Base-by-base conservation (phyloP, 1,284 basidiomycete genomes). In the Trametes pubescens region DNA sequence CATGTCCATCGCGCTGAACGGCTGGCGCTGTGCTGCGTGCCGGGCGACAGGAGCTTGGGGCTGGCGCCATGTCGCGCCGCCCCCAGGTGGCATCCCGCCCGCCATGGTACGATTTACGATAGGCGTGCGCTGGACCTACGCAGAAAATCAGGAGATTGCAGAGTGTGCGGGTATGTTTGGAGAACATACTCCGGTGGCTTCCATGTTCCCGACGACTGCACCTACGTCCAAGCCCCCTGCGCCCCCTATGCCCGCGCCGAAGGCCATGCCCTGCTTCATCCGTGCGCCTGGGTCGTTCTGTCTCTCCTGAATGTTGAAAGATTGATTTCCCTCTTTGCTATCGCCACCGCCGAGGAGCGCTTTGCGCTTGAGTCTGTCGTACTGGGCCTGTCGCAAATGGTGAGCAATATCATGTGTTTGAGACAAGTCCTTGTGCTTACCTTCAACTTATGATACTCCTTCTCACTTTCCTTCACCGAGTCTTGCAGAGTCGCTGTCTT, bases 401-500 rank as follows among this genome's bases (percentile, higher is more conserved):
- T 56, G 46, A 51, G 21, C 18, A 32, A 9, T 9, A 24, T n/a
- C 13, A 22, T 51, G 34, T 9, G 13, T 3, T 24, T 34, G n/a
- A 13, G n/a, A 32, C 3, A 22, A 1, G 1, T 22, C 10, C 7
- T 6, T 16, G 3, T 14, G 21, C 29, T 2, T 51, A 86, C 93
- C 81, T 94, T 94, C 56, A 95, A 84, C 73, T 93, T 94, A 63
- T 91, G 89, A 72, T 94, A 95, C 69, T 94, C 93, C 71, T 91
- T 93, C 69, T 94, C 92, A 69, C 88, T 84, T 69, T 93, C 91
- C 69, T 86, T 84, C 6, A 89, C 81, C 1, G 84, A 78, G 44
- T 95, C 92, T 71, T 93, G 91, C 21, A 91, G 72, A 34, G 93
- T 91, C 14, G 86, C 83, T 22, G 85, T 81, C 72, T 89, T 92